phyloP scores from a whole-genome alignment of 2,329 filamentous ascomycete species.

The Lasiodiplodia sp. region DNA sequence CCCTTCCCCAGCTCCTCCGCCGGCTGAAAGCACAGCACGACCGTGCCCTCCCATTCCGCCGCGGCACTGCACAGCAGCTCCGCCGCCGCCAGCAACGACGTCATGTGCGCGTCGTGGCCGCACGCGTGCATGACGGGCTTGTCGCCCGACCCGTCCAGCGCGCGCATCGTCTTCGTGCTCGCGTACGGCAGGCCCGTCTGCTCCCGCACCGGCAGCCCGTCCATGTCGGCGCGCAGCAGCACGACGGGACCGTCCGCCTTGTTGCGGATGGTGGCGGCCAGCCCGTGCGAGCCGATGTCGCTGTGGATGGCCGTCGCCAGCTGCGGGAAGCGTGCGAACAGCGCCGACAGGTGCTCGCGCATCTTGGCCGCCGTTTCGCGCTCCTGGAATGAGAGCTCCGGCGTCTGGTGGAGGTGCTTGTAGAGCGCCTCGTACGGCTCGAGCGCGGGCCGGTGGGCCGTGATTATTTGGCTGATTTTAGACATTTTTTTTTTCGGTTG shows the following conservation, averaged over 20 bases:
- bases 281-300: conserved; percentile 50
- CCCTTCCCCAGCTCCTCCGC: conserved; percentile 70
- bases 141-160: conserved; percentile 53
- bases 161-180: conserved; percentile 54
- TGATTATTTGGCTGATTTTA: conserved; percentile 30
- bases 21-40: conserved; percentile 72
- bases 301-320: conserved; percentile 12
- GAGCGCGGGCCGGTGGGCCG: conserved; percentile 38
- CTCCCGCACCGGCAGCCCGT: conserved; percentile 66
- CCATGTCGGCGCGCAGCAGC: conserved; percentile 68
- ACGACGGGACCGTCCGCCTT: conserved; percentile 55
- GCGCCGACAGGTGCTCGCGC: conserved; percentile 37
- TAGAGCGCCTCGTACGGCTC: conserved; percentile 45
- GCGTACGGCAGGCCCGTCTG: conserved; percentile 63
- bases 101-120: conserved; percentile 72
- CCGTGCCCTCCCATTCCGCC: conserved; percentile 66
- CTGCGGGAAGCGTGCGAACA: conserved; percentile 33
- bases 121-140: conserved; percentile 73
- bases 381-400: conserved; percentile 48
- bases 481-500: not conserved
- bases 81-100: conserved; percentile 63
- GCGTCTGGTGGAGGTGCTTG: conserved; percentile 45
- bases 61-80: conserved; percentile 55
- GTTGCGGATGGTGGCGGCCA: conserved; percentile 64
- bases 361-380: conserved; percentile 43